These are phyloP conservation scores for Xylariaceae sp. DNA, from an alignment of 2,329 filamentous ascomycete species.

Conservation along the genomic window DNA sequence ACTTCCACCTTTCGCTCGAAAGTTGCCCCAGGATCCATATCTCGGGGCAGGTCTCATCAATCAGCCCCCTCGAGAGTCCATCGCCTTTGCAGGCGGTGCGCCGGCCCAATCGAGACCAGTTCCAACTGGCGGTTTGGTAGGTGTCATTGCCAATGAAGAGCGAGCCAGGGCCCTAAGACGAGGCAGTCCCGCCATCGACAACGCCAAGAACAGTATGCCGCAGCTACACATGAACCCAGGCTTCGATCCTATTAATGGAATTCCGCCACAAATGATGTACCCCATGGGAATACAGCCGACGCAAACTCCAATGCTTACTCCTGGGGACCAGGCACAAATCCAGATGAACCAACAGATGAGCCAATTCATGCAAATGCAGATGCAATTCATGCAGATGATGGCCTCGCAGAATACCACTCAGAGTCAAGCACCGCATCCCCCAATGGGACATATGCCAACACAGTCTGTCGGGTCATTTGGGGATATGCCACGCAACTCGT, in stretches of 20 bases:
- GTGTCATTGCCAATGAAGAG: conserved; percentile 87
- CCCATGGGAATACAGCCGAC: conserved; percentile 46
- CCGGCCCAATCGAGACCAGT: conserved; percentile 49
- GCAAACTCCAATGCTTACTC: conserved; percentile 53
- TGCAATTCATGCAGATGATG: conserved; percentile 93
- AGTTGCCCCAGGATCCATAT: conserved; percentile 85
- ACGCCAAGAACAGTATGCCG: conserved; percentile 48
- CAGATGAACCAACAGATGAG: conserved; percentile 85
- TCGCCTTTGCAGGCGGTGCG: conserved; percentile 70
- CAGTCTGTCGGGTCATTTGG: conserved; percentile 53
- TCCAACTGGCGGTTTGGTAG: conserved; percentile 81
- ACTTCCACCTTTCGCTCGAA: conserved; percentile 82
- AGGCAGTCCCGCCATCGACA: conserved; percentile 75
- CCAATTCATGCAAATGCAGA: conserved; percentile 91
- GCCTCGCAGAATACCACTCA: conserved; percentile 49
- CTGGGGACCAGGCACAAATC: conserved; percentile 76
- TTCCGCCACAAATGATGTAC: conserved; percentile 60
- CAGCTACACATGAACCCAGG: conserved; percentile 46
- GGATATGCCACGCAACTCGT: conserved; percentile 39
- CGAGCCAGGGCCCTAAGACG: conserved; percentile 77
- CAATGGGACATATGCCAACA: conserved; percentile 49
- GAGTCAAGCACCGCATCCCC: conserved; percentile 37
- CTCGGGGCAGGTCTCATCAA: conserved; percentile 79
- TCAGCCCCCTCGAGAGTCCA: conserved; percentile 73
- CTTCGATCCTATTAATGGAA: conserved; percentile 58